Evolutionary conservation across 495 filamentous ascomycete species (phyloP).

Genomic region (Aspergillus baeticus): DNA sequence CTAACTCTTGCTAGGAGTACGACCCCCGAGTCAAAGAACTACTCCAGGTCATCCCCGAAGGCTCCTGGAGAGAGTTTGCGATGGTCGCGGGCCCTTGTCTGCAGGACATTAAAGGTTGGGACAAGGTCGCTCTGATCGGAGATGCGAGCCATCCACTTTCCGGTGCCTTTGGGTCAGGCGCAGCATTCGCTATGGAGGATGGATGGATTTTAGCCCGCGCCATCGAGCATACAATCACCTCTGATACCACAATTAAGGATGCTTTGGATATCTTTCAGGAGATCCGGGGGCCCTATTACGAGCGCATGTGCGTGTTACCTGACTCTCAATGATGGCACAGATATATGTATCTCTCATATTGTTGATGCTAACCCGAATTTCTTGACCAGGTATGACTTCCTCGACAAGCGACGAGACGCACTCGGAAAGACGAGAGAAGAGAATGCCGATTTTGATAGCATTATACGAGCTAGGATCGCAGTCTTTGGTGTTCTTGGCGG

Average conservation of each 20-base stretch:
- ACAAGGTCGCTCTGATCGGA: slow-evolving; percentile 47
- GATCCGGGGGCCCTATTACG: slow-evolving; percentile 47
- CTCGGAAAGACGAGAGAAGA: background rate
- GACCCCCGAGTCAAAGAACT: background rate
- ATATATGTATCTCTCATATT: background rate
- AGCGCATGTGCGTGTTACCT: background rate
- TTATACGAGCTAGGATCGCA: slow-evolving; percentile 30
- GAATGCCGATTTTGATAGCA: slow-evolving; percentile 27
- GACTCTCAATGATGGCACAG: no score
- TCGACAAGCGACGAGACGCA: background rate
- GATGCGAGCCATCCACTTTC: slow-evolving; percentile 50
- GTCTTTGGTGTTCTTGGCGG: background rate
- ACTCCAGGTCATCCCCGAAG: background rate
- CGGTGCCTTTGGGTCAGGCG: slow-evolving; percentile 49
- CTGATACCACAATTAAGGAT: slow-evolving; percentile 15
- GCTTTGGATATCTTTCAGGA: slow-evolving; percentile 42
- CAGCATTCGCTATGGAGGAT: slow-evolving; percentile 52
- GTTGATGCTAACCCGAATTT: no score
- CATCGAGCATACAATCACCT: slow-evolving; percentile 12
- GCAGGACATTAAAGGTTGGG: slow-evolving; percentile 36
- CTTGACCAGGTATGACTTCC: slow-evolving; percentile 2
- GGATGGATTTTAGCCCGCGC: slow-evolving; percentile 46
- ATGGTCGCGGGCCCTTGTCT: slow-evolving; percentile 21
- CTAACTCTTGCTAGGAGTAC: background rate
- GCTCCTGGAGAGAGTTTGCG: background rate